These are phyloP conservation scores for Agroathelia rolfsii DNA, from an alignment of 1,284 basidiomycete species.

Conservation along the genomic window DNA sequence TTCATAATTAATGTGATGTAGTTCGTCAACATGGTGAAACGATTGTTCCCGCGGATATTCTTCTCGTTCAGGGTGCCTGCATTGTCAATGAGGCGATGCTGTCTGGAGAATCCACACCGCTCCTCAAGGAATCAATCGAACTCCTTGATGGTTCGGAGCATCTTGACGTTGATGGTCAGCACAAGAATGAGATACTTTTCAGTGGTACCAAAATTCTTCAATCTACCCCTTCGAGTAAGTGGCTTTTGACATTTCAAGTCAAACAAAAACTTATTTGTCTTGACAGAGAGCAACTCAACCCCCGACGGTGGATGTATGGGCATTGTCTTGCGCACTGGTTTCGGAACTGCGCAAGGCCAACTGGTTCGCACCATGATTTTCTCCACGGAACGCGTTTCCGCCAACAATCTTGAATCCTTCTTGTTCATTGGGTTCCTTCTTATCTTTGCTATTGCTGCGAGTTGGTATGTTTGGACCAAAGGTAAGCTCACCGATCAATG, in stretches of 20 bases:
- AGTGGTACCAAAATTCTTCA: conserved; percentile 90
- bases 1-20: conserved; percentile 15
- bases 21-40: conserved; percentile 77
- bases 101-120: conserved; percentile 91
- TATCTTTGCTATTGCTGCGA: conserved; percentile 80
- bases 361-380: conserved; percentile 97
- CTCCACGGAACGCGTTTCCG: conserved; percentile 96
- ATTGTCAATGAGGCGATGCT: conserved; percentile 99
- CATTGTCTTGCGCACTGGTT: conserved; percentile 42
- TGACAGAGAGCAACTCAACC: no score
- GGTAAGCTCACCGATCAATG: conserved; percentile 42
- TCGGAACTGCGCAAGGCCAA: conserved; percentile 97
- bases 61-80: conserved; percentile 90
- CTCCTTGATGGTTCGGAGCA: conserved; percentile 65
- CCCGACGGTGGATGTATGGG: conserved; percentile 40
- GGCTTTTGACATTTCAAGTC: no score
- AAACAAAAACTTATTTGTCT: no score
- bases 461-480: conserved; percentile 94
- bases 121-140: conserved; percentile 76
- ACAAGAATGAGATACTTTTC: conserved; percentile 84
- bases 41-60: conserved; percentile 86
- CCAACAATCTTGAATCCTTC: conserved; percentile 96
- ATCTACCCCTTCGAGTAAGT: conserved; percentile 77
- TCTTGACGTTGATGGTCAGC: conserved; percentile 56
- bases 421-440: conserved; percentile 92